Percentiles rank a stretch among this genome's conserved stretches.
These are phyloP conservation scores for Tolypocladium cylindrosporum DNA, from an alignment of 2,329 filamentous ascomycete species.

Conservation along the genomic window DNA sequence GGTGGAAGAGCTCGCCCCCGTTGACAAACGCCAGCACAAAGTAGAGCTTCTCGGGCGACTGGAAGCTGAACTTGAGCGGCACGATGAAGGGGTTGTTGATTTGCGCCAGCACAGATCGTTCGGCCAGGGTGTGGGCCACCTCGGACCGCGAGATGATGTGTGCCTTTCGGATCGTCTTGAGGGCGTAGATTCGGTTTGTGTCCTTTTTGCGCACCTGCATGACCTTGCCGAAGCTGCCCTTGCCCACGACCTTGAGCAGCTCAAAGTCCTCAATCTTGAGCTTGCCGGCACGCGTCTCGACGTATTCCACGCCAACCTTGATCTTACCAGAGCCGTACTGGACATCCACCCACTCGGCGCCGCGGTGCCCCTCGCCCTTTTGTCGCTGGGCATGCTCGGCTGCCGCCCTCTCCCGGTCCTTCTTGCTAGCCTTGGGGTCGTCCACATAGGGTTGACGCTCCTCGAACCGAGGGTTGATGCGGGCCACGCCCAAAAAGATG, in stretches of 20 bases:
- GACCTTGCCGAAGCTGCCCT: slow-evolving; percentile 97
- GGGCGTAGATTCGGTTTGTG: slow-evolving; percentile 91
- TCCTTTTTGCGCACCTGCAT: slow-evolving; percentile 99
- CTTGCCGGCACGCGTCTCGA: slow-evolving; percentile 82
- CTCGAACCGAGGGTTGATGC: slow-evolving; percentile 87
- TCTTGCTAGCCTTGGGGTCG: slow-evolving; percentile 77
- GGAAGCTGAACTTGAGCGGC: slow-evolving; percentile 97
- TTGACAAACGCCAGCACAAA: slow-evolving; percentile 96
- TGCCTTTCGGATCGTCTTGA: slow-evolving; percentile 98
- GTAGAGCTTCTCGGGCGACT: slow-evolving; percentile 96
- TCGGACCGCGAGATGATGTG: slow-evolving; percentile 98
- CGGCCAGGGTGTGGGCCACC: slow-evolving; percentile 91
- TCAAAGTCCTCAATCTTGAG: slow-evolving; percentile 97
- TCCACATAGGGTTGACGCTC: slow-evolving; percentile 62
- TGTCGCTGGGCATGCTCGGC: slow-evolving; percentile 52
- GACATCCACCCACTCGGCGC: slow-evolving; percentile 82
- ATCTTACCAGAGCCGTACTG: slow-evolving; percentile 83
- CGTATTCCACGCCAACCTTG: slow-evolving; percentile 88
- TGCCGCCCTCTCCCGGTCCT: slow-evolving; percentile 71
- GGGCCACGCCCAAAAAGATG: slow-evolving; percentile 87
- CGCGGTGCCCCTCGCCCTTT: slow-evolving; percentile 48
- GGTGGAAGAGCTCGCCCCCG: slow-evolving; percentile 94
- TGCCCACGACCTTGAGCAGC: slow-evolving; percentile 92
- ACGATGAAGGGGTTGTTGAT: slow-evolving; percentile 99
- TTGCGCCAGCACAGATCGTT: slow-evolving; percentile 95